phyloP scores from a whole-genome alignment of 2,329 filamentous ascomycete species.

The Microdochium bolleyi region DNA sequence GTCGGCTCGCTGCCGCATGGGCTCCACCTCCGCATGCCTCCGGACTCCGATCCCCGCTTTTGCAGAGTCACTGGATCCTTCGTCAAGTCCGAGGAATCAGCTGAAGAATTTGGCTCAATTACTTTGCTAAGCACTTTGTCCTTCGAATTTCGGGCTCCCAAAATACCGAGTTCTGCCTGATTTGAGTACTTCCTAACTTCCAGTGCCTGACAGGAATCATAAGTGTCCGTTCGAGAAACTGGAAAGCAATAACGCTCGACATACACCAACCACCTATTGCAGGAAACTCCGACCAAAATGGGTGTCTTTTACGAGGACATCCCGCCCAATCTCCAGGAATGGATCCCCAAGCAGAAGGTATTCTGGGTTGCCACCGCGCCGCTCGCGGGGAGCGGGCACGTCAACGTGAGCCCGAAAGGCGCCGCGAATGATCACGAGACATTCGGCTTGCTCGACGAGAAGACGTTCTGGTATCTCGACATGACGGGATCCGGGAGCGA shows the following conservation, averaged over 20 bases:
- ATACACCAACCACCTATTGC: too few species aligned
- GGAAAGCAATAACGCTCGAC: too few species aligned
- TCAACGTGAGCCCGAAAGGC: slow-evolving; percentile 74
- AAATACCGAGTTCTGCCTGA: too few species aligned
- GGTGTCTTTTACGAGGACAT: slow-evolving; percentile 20
- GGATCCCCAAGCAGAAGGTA: slow-evolving; percentile 60
- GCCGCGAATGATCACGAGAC: slow-evolving; percentile 27
- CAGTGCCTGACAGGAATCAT: too few species aligned
- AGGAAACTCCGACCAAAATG: slow-evolving; percentile 5
- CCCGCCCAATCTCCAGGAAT: slow-evolving; percentile 40
- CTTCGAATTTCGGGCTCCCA: too few species aligned
- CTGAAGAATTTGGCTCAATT: too few species aligned
- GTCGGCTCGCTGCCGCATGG: too few species aligned
- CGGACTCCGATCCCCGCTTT: not conserved
- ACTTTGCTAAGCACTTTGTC: too few species aligned
- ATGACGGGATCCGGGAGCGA: slow-evolving; percentile 69
- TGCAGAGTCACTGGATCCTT: not conserved
- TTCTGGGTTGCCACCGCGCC: slow-evolving; percentile 73
- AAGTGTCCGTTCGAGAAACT: too few species aligned
- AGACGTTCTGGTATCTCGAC: slow-evolving; percentile 54
- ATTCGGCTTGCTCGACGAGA: slow-evolving; percentile 22
- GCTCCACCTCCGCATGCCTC: too few species aligned
- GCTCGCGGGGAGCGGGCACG: slow-evolving; percentile 51
- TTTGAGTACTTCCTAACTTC: too few species aligned
- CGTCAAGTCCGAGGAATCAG: not conserved